A percentile compares a stretch with the other conserved stretches of the same genome.
Conservation (phyloP, 495 filamentous ascomycete genomes). For the Aspergillus incahuasiensis region DNA sequence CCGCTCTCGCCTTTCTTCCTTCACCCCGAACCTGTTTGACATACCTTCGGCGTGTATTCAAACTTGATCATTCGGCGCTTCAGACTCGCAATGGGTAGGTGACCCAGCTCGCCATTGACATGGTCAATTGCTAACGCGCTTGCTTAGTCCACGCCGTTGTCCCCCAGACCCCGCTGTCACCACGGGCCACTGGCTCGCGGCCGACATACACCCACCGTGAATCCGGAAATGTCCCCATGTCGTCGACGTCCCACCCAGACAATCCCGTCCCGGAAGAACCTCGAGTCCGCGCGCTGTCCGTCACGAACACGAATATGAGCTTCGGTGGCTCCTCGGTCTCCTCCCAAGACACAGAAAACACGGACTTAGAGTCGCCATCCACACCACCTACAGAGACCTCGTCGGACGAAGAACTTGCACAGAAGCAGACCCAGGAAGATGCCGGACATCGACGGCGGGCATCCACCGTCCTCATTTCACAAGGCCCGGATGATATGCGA, state of each 20-base stretch:
- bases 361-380: conserved; percentile 43
- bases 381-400: conserved; percentile 50
- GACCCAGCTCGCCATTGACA: neutral
- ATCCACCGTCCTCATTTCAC: conserved; percentile 74
- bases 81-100: conserved; percentile 11
- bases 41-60: neutral
- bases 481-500: conserved; percentile 69
- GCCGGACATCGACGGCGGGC: conserved; percentile 57
- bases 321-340: conserved; percentile 35
- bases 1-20: neutral
- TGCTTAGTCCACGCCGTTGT: conserved; percentile 33
- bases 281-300: conserved; percentile 36
- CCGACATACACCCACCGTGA: conserved; percentile 24
- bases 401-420: conserved; percentile 39
- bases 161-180: conserved; percentile 20
- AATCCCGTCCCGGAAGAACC: conserved; percentile 57
- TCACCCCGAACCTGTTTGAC: neutral
- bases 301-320: conserved; percentile 38
- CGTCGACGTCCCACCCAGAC: conserved; percentile 50
- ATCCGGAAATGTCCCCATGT: conserved; percentile 36
- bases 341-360: conserved; percentile 35
- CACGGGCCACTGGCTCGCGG: conserved; percentile 25
- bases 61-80: neutral
- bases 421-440: conserved; percentile 25
- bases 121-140: neutral